A percentile compares a stretch with the other conserved stretches of the same genome.
These are phyloP conservation scores for Nicotiana paniculata DNA, from an alignment of 257 asterid species.

Conservation along the genomic window DNA sequence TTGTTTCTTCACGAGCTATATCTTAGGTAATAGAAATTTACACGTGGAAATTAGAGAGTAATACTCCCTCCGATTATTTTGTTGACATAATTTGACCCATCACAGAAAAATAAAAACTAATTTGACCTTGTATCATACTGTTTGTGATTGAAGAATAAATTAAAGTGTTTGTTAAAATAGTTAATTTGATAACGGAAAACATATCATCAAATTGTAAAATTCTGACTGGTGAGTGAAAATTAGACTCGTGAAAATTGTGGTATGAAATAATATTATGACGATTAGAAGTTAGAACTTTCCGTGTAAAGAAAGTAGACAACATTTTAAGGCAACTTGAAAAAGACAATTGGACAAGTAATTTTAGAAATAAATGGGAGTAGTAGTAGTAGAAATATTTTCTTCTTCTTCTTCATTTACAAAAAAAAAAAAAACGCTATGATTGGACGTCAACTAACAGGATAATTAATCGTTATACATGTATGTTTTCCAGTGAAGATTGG, in stretches of 20 bases:
- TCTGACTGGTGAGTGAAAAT: background rate
- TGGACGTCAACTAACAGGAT: background rate
- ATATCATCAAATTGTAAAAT: background rate
- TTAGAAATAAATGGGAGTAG: too few species aligned
- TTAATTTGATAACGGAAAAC: background rate
- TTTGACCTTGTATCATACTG: background rate
- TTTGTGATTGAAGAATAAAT: background rate
- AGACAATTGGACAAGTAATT: too few species aligned
- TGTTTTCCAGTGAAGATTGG: background rate
- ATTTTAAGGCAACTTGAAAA: too few species aligned
- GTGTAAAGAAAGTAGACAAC: too few species aligned
- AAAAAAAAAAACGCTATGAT: too few species aligned
- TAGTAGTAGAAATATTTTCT: too few species aligned
- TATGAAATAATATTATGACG: background rate
- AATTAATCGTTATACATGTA: background rate
- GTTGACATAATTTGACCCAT: background rate
- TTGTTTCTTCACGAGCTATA: background rate
- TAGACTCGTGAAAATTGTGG: background rate
- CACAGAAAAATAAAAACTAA: background rate
- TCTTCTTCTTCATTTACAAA: too few species aligned
- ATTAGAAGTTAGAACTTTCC: too few species aligned
- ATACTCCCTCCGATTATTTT: background rate
- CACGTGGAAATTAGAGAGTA: too few species aligned
- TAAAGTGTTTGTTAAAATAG: background rate
- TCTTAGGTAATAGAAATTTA: background rate